These are phyloP conservation scores for Nannochloropsis salina DNA, from an alignment of 108 stramenopile species.

Conservation along the genomic window DNA sequence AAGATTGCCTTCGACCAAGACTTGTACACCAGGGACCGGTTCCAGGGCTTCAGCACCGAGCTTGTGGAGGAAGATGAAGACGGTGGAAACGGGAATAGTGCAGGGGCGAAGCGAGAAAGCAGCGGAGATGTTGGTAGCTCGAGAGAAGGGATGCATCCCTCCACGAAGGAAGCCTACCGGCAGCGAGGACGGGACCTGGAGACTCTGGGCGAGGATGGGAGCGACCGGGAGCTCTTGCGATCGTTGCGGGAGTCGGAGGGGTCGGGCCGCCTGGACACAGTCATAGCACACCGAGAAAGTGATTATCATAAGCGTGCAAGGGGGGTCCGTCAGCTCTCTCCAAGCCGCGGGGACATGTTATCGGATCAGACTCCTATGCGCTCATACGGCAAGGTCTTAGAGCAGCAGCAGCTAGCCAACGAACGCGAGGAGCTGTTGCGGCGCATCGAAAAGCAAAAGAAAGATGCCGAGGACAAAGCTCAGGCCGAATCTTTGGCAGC, in stretches of 20 bases:
- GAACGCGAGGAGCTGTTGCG: constrained; percentile 39
- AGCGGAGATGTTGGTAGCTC: constrained; percentile 31
- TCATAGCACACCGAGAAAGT: constrained; percentile 72
- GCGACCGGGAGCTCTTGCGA: constrained; percentile 64
- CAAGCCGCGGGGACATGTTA: constrained; percentile 45
- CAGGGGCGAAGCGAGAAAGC: constrained; percentile 22
- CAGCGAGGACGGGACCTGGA: constrained; percentile 37
- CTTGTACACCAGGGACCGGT: background rate
- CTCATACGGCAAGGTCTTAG: constrained; percentile 79
- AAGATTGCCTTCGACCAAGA: background rate
- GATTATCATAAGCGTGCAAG: constrained; percentile 62
- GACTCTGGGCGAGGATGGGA: constrained; percentile 51
- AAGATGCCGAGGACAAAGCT: constrained; percentile 43
- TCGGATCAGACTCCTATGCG: constrained; percentile 63
- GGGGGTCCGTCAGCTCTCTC: constrained; percentile 32
- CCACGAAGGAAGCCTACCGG: constrained; percentile 31
- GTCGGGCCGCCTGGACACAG: constrained; percentile 67
- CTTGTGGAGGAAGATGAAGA: constrained; percentile 47
- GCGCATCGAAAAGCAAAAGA: constrained; percentile 43
- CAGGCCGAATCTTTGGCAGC: constrained; percentile 51
- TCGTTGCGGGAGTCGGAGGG: constrained; percentile 57
- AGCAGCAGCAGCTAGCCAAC: constrained; percentile 57
- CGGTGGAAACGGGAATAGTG: constrained; percentile 29
- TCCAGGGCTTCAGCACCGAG: constrained; percentile 35
- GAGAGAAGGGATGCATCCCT: constrained; percentile 35